Evolutionary conservation across 768 basidiomycete species (phyloP).

Genomic region (Tylopilus sp.): DNA sequence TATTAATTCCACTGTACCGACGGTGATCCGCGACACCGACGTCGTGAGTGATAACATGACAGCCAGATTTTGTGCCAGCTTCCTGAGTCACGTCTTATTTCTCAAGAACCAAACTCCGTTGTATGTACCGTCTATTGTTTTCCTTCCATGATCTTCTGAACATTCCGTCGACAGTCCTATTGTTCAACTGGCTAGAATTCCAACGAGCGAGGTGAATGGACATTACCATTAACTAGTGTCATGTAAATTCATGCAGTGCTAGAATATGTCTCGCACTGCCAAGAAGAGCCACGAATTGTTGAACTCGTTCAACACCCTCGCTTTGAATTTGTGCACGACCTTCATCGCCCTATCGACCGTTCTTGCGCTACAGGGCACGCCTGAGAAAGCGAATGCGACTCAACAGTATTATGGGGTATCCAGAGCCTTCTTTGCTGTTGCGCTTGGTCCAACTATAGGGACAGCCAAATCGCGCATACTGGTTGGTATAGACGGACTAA

Average conservation of each 20-base stretch:
- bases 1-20: conserved; percentile 31
- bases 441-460: conserved; percentile 63
- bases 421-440: conserved; percentile 55
- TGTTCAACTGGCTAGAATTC: conserved; percentile 56
- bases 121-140: conserved; percentile 41
- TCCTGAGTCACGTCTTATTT: conserved; percentile 70
- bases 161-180: conserved; percentile 48
- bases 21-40: conserved; percentile 46
- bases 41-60: conserved; percentile 56
- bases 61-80: conserved; percentile 55
- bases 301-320: conserved; percentile 62
- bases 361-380: conserved; percentile 38
- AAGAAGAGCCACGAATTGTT: conserved; percentile 64
- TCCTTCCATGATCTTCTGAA: background rate
- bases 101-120: conserved; percentile 78
- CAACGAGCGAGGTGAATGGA: conserved; percentile 41
- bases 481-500: conserved; percentile 61
- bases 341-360: conserved; percentile 72
- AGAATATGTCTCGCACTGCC: conserved; percentile 46
- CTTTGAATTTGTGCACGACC: conserved; percentile 71
- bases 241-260: background rate
- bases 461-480: conserved; percentile 60
- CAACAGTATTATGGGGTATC: conserved; percentile 1
- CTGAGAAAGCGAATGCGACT: background rate
- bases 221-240: background rate